Conservation (phyloP, 192 early-diverging fungal genomes). For the Backusella liffmaniae region DNA sequence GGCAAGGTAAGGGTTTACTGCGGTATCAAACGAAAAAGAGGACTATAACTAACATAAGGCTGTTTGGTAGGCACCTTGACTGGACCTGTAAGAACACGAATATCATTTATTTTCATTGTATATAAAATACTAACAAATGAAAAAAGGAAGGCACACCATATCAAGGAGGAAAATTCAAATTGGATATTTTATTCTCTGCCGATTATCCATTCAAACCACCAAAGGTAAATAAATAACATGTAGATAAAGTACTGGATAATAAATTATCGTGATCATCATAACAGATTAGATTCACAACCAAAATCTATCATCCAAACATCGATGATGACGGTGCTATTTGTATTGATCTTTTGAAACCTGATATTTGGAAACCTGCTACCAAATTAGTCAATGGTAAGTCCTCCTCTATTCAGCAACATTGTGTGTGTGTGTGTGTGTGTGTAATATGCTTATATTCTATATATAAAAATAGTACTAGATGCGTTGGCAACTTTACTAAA, state of each 20-base stretch:
- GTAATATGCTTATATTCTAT: too few relatives aligned
- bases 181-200: constrained; percentile 66
- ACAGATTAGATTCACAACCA: constrained; percentile 71
- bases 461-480: constrained; percentile 49
- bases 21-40: neutral
- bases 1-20: constrained; percentile 51
- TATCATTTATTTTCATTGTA: neutral
- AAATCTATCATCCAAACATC: constrained; percentile 73
- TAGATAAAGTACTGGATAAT: neutral
- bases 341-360: constrained; percentile 70
- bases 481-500: constrained; percentile 64
- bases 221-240: constrained; percentile 37
- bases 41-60: neutral
- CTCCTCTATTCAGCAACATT: too few relatives aligned
- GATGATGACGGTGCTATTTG: constrained; percentile 84
- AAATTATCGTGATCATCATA: neutral
- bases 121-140: neutral
- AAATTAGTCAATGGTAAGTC: constrained; percentile 59
- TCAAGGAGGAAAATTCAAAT: constrained; percentile 67
- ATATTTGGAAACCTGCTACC: constrained; percentile 86
- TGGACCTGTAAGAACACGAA: neutral
- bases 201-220: constrained; percentile 88
- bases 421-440: too few relatives aligned
- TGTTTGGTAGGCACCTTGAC: neutral
- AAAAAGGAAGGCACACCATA: constrained; percentile 56